phyloP scores from a whole-genome alignment of 1,284 basidiomycete genomes.

The Pyrrhoderma lamaoense region DNA sequence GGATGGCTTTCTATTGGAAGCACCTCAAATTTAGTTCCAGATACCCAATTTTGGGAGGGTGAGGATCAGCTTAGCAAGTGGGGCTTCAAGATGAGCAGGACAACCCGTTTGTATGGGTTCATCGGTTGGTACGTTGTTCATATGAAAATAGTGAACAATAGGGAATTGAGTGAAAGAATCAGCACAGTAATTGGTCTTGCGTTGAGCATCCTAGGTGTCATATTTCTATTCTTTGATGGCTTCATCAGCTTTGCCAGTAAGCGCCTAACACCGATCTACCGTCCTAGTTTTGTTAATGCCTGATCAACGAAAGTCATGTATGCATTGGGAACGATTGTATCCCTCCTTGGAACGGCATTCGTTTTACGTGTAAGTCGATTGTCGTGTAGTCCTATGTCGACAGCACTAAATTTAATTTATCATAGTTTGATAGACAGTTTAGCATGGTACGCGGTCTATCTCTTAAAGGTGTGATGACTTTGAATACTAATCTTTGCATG shows the following conservation, averaged over 20 bases:
- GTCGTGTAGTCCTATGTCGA: not conserved
- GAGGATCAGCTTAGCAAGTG: slow-evolving; percentile 80
- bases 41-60: slow-evolving; percentile 92
- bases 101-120: slow-evolving; percentile 80
- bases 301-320: slow-evolving; percentile 56
- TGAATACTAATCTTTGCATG: slow-evolving; percentile 16
- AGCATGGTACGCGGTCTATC: slow-evolving; percentile 53
- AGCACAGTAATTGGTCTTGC: slow-evolving; percentile 70
- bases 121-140: slow-evolving; percentile 52
- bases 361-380: slow-evolving; percentile 62
- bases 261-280: slow-evolving; percentile 26
- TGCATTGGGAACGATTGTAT: slow-evolving; percentile 74
- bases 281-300: not conserved
- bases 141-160: not conserved
- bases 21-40: slow-evolving; percentile 93
- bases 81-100: slow-evolving; percentile 54
- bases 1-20: slow-evolving; percentile 63
- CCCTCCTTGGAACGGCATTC: slow-evolving; percentile 85
- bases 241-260: slow-evolving; percentile 71
- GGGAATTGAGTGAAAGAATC: slow-evolving; percentile 8
- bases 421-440: slow-evolving; percentile 69
- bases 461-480: not conserved
- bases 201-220: slow-evolving; percentile 74
- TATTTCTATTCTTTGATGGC: slow-evolving; percentile 70
- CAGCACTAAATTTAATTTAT: not conserved